Base-by-base conservation (phyloP, 2,329 filamentous ascomycete species). In the Epichloe hybrida region DNA sequence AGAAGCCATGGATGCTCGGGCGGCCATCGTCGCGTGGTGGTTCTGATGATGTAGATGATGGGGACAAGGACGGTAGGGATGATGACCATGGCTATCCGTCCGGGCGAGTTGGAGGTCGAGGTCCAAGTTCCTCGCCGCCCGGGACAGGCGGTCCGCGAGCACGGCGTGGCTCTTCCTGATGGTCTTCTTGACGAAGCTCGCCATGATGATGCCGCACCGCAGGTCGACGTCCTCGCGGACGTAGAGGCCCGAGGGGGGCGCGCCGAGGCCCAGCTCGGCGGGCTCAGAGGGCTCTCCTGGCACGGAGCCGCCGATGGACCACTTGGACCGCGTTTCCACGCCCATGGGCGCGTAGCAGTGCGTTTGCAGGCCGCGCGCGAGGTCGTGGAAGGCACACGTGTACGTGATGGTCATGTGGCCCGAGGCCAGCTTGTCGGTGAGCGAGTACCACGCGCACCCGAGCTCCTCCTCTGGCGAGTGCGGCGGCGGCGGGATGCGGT, bases 281-380 rank as follows among this genome's bases (percentile, higher is more conserved):
- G 79, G 73, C 59, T 83, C 76, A 35, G 73, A 71, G 1, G 80
- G 76, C 65, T 94, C 87, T 17, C 83, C 85, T 0, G 83, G 82
- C 41, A 86, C 68, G 9, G 77, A 80, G 9, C 88, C 88, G 44
- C 79, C 81, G 4, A 95, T 72, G 8, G 75, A 81, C 87, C 88
- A 95, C 66, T 83, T 84, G 46, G 80, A 83, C 53, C 81, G 80
- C 57, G 94, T 85, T 54, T 93, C 82, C 49, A 94, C 75, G 11
- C 87, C 87, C 61, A 88, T 77, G 0, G 89, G 88, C 4, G 88
- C 88, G 61, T 88, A 91, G 59, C 83, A 82, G 63, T 94, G 88
- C 13, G 88, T 94, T 68, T 89, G 82, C 31, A 95, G 66, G 5
- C 88, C 88, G 51, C 77, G 71, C 4, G 80, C 71, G 20, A 88